Conservation (phyloP, 306 rosid species). For the Medicago ruthenica region DNA sequence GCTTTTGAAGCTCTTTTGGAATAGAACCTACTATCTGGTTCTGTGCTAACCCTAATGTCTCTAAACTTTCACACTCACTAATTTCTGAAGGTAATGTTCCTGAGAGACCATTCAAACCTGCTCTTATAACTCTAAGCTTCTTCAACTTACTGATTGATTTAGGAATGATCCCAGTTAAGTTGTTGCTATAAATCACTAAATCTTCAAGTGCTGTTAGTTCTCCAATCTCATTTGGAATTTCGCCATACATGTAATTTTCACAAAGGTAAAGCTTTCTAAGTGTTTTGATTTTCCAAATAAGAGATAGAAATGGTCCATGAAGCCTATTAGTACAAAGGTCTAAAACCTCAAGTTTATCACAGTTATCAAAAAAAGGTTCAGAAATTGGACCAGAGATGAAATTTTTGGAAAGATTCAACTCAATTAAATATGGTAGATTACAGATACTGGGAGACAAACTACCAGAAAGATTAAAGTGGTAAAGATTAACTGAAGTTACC, state of each 20-base stretch:
- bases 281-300: slow-evolving; percentile 52
- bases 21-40: slow-evolving; percentile 68
- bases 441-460: slow-evolving; percentile 62
- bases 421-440: slow-evolving; percentile 56
- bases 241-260: slow-evolving; percentile 70
- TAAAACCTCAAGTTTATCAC: slow-evolving; percentile 61
- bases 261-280: slow-evolving; percentile 70
- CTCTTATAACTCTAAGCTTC: slow-evolving; percentile 66
- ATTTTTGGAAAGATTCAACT: slow-evolving; percentile 68
- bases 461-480: slow-evolving; percentile 63
- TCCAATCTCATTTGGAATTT: slow-evolving; percentile 62
- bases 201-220: slow-evolving; percentile 64
- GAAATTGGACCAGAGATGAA: slow-evolving; percentile 68
- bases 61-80: slow-evolving; percentile 66
- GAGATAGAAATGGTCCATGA: slow-evolving; percentile 56
- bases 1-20: slow-evolving; percentile 67
- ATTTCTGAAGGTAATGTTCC: slow-evolving; percentile 65
- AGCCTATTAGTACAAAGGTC: slow-evolving; percentile 85
- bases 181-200: slow-evolving; percentile 71
- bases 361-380: slow-evolving; percentile 53
- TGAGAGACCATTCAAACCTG: slow-evolving; percentile 64
- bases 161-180: slow-evolving; percentile 72
- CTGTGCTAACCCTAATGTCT: slow-evolving; percentile 73
- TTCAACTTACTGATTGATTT: slow-evolving; percentile 60
- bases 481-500: slow-evolving; percentile 68